These are phyloP conservation scores for Thalassiosira ordinaria DNA, from an alignment of 352 stramenopile species.

Conservation along the genomic window DNA sequence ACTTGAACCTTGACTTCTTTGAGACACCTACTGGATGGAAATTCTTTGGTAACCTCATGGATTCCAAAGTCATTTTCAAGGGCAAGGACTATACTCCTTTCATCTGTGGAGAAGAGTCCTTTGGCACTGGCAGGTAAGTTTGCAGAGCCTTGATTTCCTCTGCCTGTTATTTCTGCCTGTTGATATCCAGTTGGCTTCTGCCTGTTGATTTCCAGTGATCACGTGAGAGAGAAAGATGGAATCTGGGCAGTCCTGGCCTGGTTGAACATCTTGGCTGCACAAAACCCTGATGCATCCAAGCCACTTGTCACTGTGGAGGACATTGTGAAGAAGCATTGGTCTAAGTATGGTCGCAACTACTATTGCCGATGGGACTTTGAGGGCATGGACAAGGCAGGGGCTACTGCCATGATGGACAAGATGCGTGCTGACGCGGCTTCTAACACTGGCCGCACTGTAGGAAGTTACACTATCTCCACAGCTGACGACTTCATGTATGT, in stretches of 20 bases:
- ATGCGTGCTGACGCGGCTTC: slow-evolving; percentile 75
- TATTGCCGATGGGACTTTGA: slow-evolving; percentile 99
- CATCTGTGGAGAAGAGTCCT: slow-evolving; percentile 98
- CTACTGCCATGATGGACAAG: slow-evolving; percentile 88
- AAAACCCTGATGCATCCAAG: slow-evolving; percentile 83
- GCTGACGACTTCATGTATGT: slow-evolving; percentile 98
- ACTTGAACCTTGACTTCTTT: slow-evolving; percentile 96
- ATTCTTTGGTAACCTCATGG: slow-evolving; percentile 99
- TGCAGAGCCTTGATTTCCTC: too few species aligned
- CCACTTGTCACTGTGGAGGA: slow-evolving; percentile 96
- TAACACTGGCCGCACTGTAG: slow-evolving; percentile 79
- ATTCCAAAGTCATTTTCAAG: slow-evolving; percentile 95
- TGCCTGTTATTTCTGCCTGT: too few species aligned
- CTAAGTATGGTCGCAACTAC: slow-evolving; percentile 98
- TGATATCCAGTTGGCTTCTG: too few species aligned
- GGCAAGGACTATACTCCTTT: slow-evolving; percentile 99
- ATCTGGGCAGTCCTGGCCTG: slow-evolving; percentile 99
- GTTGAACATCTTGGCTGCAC: slow-evolving; percentile 95
- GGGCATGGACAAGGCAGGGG: slow-evolving; percentile 90
- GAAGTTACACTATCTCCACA: slow-evolving; percentile 85
- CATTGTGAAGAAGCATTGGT: slow-evolving; percentile 96
- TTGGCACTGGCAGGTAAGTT: slow-evolving; percentile 98
- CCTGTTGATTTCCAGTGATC: too few species aligned
- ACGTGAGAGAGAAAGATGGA: slow-evolving; percentile 99
- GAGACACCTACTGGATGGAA: slow-evolving; percentile 99